Percentiles rank a stretch among this genome's conserved stretches.
Conservation (phyloP, 257 asterid species). For the Misopates orontium region DNA sequence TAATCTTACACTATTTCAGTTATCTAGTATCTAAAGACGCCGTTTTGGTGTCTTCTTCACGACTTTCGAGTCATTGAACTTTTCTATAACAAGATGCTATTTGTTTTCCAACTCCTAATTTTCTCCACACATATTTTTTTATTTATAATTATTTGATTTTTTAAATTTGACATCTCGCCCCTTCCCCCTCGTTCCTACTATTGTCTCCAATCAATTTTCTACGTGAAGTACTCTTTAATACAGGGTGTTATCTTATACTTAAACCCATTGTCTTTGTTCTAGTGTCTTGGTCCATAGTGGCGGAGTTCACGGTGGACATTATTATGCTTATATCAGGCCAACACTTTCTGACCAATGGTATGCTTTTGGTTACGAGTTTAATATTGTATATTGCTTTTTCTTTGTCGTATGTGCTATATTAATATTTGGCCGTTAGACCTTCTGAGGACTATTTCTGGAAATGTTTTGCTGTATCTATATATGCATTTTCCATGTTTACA, state of each 20-base stretch:
- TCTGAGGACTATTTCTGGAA: not conserved
- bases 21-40: not conserved
- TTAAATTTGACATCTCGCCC: no score
- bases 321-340: constrained; percentile 96
- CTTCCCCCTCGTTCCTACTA: no score
- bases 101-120: constrained; percentile 11
- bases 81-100: constrained; percentile 11
- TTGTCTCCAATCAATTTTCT: not conserved
- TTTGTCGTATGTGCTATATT: constrained; percentile 5
- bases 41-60: not conserved
- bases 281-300: constrained; percentile 99
- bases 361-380: constrained; percentile 29
- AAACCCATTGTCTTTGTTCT: constrained; percentile 17
- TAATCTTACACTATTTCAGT: not conserved
- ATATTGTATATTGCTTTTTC: constrained; percentile 3
- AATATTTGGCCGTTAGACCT: not conserved
- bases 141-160: no score
- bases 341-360: constrained; percentile 89
- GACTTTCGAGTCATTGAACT: not conserved
- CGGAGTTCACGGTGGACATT: constrained; percentile 97
- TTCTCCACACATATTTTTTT: constrained; percentile 3
- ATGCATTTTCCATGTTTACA: not conserved
- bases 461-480: not conserved
- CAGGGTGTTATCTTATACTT: constrained; percentile 4
- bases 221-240: not conserved